Evolutionary conservation across 306 rosid species (phyloP), one percentile per base, ranked within the genome.

Genomic region (Ormosia emarginata): DNA sequence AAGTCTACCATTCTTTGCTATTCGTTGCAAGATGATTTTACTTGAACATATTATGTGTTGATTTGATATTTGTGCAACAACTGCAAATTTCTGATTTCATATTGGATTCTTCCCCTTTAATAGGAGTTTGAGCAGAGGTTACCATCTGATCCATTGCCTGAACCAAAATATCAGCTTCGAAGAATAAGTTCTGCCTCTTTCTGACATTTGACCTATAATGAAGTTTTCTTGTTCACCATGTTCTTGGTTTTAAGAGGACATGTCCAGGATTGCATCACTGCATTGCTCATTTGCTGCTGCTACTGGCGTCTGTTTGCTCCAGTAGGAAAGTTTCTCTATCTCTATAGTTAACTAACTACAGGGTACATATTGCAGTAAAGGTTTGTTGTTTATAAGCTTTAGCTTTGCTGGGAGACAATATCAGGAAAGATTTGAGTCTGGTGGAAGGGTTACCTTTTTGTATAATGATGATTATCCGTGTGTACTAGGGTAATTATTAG

Each of bases 181-280:
- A 87, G 97, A 89, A 89, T 88, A 30, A 88, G 84, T 86, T 92
- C 97, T 11, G 88, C 93, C 15, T 40, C 82, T 46, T 90, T 90
- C 82, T 92, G 92, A 90, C 50, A 50, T 12, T 50, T 43, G 64
- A 71, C 70, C 79, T 40, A 66, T 73, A 53, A 40, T 73, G 74
- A 85, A 43, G 75, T 34, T 39, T 63, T 68, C 46, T 10, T 53
- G 79, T 34, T 74, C 40, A 52, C 70, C 29, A 37, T 2, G 63
- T 76, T 24, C 81, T 74, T 74, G 74, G 40, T 62, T 62, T 24
- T 68, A n/a, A 43, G 39, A 44, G 46, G 79, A 66, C 43, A 10
- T 8, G 34, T 50, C 41, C 40, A 17, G 72, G 82, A 55, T 71
- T 53, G 57, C 76, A 14, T 81, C 61, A 70, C 77, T 46, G 36